Evolutionary conservation across 2,329 filamentous ascomycete genomes (phyloP).

Genomic region (Alternaria sp.): DNA sequence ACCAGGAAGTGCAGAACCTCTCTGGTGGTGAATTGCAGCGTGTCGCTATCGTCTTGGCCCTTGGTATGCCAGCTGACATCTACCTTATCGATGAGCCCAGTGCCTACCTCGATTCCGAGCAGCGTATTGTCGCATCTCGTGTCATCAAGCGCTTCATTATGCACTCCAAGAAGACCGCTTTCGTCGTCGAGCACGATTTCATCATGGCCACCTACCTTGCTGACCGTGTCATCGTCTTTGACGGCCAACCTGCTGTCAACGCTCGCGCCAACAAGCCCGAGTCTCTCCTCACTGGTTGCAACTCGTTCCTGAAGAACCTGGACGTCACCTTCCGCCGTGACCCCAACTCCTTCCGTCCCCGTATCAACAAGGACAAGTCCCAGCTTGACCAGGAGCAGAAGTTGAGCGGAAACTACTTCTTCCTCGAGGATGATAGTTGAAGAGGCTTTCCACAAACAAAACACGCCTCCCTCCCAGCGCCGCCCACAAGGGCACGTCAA

Average conservation of each 20-base stretch:
- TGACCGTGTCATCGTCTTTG: conserved; percentile 98
- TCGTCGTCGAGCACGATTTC: conserved; percentile 99
- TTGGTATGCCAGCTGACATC: conserved; percentile 94
- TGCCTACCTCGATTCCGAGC: conserved; percentile 92
- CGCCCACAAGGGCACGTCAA: conserved; percentile 50
- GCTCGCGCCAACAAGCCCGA: conserved; percentile 89
- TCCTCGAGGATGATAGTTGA: conserved; percentile 86
- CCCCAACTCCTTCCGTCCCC: conserved; percentile 91
- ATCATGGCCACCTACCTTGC: conserved; percentile 88
- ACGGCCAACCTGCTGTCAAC: conserved; percentile 87
- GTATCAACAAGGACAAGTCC: conserved; percentile 96
- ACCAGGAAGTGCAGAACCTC: conserved; percentile 98
- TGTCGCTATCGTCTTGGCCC: conserved; percentile 96
- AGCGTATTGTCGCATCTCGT: conserved; percentile 94
- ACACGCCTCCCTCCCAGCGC: conserved; percentile 44
- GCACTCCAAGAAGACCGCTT: conserved; percentile 99
- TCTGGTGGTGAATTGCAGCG: conserved; percentile 99
- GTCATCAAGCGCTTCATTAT: conserved; percentile 99
- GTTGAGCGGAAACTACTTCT: conserved; percentile 92
- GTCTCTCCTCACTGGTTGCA: conserved; percentile 93
- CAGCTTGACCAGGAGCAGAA: conserved; percentile 99
- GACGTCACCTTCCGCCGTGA: conserved; percentile 99
- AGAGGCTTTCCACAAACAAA: conserved; percentile 65
- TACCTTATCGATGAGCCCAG: conserved; percentile 95
- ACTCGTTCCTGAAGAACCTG: conserved; percentile 93